Evolutionary conservation across 2,329 filamentous ascomycete genomes (phyloP).

Genomic region (Dryadomyces quercus-mongolicae): DNA sequence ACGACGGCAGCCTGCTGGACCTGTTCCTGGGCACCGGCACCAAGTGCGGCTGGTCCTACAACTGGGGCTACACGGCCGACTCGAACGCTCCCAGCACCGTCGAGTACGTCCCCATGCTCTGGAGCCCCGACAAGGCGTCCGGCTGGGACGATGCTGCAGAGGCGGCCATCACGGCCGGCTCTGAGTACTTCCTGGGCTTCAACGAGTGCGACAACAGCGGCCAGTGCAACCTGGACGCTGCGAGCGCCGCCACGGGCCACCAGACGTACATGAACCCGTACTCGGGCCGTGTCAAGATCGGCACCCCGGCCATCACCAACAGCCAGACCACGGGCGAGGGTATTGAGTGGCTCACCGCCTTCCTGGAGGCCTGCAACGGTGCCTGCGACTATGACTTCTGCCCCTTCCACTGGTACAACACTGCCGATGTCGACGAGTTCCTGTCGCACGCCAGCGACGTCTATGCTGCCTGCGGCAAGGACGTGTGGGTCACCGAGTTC

Average conservation of each 20-base stretch:
- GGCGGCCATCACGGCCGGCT: slow-evolving; percentile 38
- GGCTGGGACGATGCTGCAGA: slow-evolving; percentile 39
- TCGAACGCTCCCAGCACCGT: slow-evolving; percentile 29
- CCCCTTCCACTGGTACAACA: slow-evolving; percentile 52
- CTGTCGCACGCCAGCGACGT: slow-evolving; percentile 39
- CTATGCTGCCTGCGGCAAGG: slow-evolving; percentile 33
- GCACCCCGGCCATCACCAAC: slow-evolving; percentile 52
- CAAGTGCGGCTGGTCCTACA: slow-evolving; percentile 51
- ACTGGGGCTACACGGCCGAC: slow-evolving; percentile 44
- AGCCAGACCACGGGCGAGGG: slow-evolving; percentile 36
- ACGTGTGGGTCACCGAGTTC: slow-evolving; percentile 55
- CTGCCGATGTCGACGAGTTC: slow-evolving; percentile 34
- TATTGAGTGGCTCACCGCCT: slow-evolving; percentile 41
- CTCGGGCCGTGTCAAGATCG: slow-evolving; percentile 38
- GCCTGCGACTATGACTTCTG: slow-evolving; percentile 47
- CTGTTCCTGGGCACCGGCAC: slow-evolving; percentile 30
- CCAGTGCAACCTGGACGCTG: slow-evolving; percentile 48
- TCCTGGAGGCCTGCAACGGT: slow-evolving; percentile 36
- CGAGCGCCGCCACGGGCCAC: slow-evolving; percentile 38
- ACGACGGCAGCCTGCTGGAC: slow-evolving; percentile 40
- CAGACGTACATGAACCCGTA: slow-evolving; percentile 43
- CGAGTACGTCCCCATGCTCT: slow-evolving; percentile 57
- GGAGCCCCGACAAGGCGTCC: slow-evolving; percentile 36
- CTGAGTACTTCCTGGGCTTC: slow-evolving; percentile 50
- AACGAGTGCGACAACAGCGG: slow-evolving; percentile 55